phyloP scores from a whole-genome alignment of 2,329 filamentous ascomycete genomes.

The Exophiala bonariae region DNA sequence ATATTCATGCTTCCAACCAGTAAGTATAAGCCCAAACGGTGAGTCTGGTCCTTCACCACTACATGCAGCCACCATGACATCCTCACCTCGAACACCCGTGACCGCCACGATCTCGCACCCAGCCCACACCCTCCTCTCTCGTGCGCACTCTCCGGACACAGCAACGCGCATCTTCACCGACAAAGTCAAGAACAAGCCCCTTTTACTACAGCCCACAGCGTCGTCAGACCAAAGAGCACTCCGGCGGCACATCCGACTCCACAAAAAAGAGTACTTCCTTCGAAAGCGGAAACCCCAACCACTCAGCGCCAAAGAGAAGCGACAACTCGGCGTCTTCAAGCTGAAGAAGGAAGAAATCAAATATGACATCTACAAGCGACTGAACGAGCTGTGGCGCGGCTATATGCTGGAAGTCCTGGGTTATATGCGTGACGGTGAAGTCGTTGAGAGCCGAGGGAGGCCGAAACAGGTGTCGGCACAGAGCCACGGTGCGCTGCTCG shows the following conservation, averaged over 20 bases:
- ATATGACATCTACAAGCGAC: constrained; percentile 73
- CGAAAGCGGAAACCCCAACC: constrained; percentile 61
- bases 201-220: constrained; percentile 61
- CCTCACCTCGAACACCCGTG: constrained; percentile 1
- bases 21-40: neutral
- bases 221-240: constrained; percentile 59
- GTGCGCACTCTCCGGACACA: constrained; percentile 75
- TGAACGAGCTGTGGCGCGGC: constrained; percentile 77
- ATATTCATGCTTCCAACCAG: no score
- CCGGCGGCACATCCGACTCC: constrained; percentile 53
- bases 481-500: constrained; percentile 60
- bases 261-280: constrained; percentile 47
- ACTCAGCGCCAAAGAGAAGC: constrained; percentile 76
- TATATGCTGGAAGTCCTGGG: constrained; percentile 82
- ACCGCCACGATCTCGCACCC: constrained; percentile 35
- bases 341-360: constrained; percentile 68
- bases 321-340: constrained; percentile 70
- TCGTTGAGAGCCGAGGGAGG: constrained; percentile 29
- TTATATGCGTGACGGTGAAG: constrained; percentile 41
- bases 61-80: constrained; percentile 2
- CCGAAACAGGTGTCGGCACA: constrained; percentile 55
- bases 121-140: constrained; percentile 67
- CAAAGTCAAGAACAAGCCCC: constrained; percentile 77
- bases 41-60: neutral
- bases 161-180: constrained; percentile 73